These are phyloP conservation scores for Dactylis glomerata DNA, from an alignment of 176 grass and related monocot species.

Conservation along the genomic window DNA sequence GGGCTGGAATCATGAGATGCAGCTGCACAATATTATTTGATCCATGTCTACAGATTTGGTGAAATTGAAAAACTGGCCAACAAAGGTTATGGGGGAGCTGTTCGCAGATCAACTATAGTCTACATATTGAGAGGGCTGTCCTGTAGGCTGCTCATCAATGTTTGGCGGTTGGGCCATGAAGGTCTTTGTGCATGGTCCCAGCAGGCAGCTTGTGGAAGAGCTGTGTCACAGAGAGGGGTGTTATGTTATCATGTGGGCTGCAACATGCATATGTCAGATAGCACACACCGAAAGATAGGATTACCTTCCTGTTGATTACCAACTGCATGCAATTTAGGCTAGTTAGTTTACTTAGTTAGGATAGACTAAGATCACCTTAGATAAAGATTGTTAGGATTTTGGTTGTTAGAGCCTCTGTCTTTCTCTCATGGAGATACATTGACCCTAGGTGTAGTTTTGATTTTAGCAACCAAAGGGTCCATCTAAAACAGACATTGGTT, in stretches of 20 bases:
- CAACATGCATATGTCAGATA: not conserved
- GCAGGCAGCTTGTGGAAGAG: not conserved
- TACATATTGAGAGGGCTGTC: not conserved
- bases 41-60: constrained; percentile 15
- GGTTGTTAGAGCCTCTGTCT: not conserved
- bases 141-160: not conserved
- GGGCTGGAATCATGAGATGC: not conserved
- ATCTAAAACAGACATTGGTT: not conserved
- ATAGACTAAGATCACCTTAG: not conserved
- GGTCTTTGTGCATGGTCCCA: not conserved
- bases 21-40: constrained; percentile 10
- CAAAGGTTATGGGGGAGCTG: not conserved
- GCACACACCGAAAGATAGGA: not conserved
- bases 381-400: not conserved
- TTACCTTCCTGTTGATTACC: not conserved
- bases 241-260: not conserved
- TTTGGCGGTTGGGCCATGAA: not conserved
- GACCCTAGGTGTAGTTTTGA: not conserved
- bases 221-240: not conserved
- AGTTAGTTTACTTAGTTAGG: constrained; percentile 6
- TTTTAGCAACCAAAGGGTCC: not conserved
- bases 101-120: constrained; percentile 8
- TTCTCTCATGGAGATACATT: not conserved
- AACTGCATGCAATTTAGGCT: not conserved
- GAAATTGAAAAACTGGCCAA: constrained; percentile 1